Evolutionary conservation across 1,284 basidiomycete genomes (phyloP), one percentile per base, ranked within the genome.

Genomic region (Cryptococcus jaspeensis): DNA sequence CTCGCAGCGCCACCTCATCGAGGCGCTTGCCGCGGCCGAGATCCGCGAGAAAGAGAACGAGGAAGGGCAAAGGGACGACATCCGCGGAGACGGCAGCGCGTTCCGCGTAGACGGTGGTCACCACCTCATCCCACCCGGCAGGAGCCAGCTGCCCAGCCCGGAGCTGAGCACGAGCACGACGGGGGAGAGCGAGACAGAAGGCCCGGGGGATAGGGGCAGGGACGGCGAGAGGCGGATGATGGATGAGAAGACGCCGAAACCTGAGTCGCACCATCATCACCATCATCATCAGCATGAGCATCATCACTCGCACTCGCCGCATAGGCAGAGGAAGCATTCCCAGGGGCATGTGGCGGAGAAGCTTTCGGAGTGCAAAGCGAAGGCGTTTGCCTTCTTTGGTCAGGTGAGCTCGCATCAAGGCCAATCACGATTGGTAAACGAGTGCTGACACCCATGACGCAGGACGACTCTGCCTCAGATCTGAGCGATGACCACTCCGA

Each of bases 401-500:
- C 71, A 77, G 60, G 67, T 72, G 52, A 59, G 73, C 58, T n/a
- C 28, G n/a, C 2, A 32, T 40, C n/a, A n/a, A n/a, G n/a, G n/a
- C n/a, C n/a, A n/a, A n/a, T n/a, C n/a, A n/a, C n/a, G n/a, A n/a
- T n/a, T n/a, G 18, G 28, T n/a, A 50, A 40, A 50, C 25, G 9
- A 38, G 22, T 37, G 16, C 15, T 23, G 15, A 22, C 37, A 22
- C 37, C 35, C 20, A 20, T 38, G 15, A 35, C 23, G 86, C 87
- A 53, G 88, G 90, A 92, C 70, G 90, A 92, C 74, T 91, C 88
- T 55, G 90, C 92, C 66, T 73, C 70, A 20, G 72, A 72, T 35
- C 51, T 63, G 56, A 74, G 71, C 52, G 71, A 73, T 47, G 70
- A 67, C 41, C 63, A 65, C 37, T 68, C 65, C 3, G 69, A 72